Conservation (phyloP, 306 rosid species). For the Dryas drummondii region DNA sequence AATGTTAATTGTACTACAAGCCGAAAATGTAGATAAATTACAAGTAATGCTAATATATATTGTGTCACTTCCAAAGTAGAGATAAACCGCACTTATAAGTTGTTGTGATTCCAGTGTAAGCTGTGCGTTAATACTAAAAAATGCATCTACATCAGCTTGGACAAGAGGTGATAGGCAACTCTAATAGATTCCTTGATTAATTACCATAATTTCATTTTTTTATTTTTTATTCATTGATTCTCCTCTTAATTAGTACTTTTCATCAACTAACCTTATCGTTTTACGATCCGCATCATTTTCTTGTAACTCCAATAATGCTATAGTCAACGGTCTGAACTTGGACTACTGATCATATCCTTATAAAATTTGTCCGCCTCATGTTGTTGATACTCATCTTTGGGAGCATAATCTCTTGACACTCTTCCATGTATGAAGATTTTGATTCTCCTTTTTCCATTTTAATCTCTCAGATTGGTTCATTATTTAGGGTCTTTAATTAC, state of each 20-base stretch:
- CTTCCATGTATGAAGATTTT: slow-evolving; percentile 10
- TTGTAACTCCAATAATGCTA: not conserved
- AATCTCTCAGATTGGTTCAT: not conserved
- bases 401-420: not conserved
- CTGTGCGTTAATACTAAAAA: no score
- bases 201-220: no score
- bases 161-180: no score
- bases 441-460: not conserved
- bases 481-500: not conserved
- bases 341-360: not conserved
- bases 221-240: no score
- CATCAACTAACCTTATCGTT: not conserved
- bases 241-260: not conserved
- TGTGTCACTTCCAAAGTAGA: no score
- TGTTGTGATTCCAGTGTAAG: no score
- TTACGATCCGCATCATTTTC: not conserved
- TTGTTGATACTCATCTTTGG: not conserved
- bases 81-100: no score
- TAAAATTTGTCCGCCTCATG: not conserved
- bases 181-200: no score
- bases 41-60: no score
- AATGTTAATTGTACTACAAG: no score
- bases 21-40: no score
- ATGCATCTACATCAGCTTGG: no score
- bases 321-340: not conserved